Base-by-base conservation (phyloP, 106 monocot species). In the Dendrobium catenatum region DNA sequence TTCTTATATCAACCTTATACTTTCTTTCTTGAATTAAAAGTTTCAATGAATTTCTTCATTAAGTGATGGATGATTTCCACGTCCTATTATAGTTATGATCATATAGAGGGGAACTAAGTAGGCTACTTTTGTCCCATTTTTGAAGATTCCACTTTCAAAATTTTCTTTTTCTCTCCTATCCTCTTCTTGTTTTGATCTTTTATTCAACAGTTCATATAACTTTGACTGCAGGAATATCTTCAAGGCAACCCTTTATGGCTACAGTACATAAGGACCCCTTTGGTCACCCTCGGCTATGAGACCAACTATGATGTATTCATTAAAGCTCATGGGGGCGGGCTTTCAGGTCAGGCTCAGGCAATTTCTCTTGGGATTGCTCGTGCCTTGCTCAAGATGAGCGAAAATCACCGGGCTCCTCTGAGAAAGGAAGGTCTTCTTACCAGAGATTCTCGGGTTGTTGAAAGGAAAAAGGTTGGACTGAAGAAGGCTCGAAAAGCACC, bases 261-360 rank as follows among this genome's bases (percentile, higher is more conserved):
- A 72, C 86, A 94, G 72, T 98, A 94, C 72, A 75, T 94, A 41
- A 94, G 79, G 75, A 88, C 88, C 42, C 94, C 97, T 9, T 82
- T 98, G 72, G 24, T 88, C 75, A 89, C 92, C 20, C 85, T 98
- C 46, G 97, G 97, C 1, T 94, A 90, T 82, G 94, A 94, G 74
- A 87, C 83, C 80, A 89, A 59, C 82, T 94, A 94, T 47, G 97
- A 98, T 80, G 89, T 98, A 31, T 98, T 98, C 77, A 87, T 98
- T 17, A 98, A 98, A 87, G 89, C 92, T 73, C 92, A 93, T 72
- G 97, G 97, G 0, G 97, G 97, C 41, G 97, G 97, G 42, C 88
- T 98, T n/a, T 88, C 92, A 17, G 97, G 97, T 68, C 97, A 98
- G 73, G 89, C 97, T 66, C 94, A 98, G 83, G 97, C 97, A 15